Evolutionary conservation across 192 early-diverging fungal species (phyloP).

Genomic region (Backusella psychrophila): DNA sequence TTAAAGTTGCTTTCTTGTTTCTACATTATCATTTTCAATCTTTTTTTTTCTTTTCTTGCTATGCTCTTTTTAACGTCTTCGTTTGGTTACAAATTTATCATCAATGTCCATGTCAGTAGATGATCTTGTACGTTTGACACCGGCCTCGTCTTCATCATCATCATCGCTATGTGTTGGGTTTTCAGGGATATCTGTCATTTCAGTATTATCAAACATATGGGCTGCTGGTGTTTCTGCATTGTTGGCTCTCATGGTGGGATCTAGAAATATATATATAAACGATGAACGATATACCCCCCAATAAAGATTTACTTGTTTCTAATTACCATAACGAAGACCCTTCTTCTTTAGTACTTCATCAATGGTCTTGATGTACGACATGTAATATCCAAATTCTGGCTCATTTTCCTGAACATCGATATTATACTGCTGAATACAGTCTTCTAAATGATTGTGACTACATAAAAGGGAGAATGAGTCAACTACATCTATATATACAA

Average conservation of each 20-base stretch:
- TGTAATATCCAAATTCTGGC: conserved; percentile 42
- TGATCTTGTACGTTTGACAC: not conserved
- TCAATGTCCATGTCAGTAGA: conserved; percentile 7
- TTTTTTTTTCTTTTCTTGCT: too few species aligned
- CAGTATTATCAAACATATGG: conserved; percentile 5
- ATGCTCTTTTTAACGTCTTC: not conserved
- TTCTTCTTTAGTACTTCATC: conserved; percentile 40
- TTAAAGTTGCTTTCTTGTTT: too few species aligned
- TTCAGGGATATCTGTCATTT: not conserved
- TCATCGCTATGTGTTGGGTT: not conserved
- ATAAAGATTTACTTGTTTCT: not conserved
- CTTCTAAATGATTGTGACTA: conserved; percentile 41
- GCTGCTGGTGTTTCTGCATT: conserved; percentile 11
- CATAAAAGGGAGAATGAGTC: not conserved
- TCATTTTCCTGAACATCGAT: conserved; percentile 22
- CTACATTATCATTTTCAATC: too few species aligned
- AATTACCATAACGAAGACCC: conserved; percentile 32
- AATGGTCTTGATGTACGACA: conserved; percentile 39
- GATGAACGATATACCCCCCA: too few species aligned
- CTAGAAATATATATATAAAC: not conserved
- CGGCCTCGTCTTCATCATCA: not conserved
- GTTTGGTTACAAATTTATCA: not conserved
- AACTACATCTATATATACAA: not conserved
- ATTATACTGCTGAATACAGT: conserved; percentile 18
- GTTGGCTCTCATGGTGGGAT: conserved; percentile 10